These are phyloP conservation scores for Letharia columbiana DNA, from an alignment of 495 filamentous ascomycete genomes.

Conservation along the genomic window DNA sequence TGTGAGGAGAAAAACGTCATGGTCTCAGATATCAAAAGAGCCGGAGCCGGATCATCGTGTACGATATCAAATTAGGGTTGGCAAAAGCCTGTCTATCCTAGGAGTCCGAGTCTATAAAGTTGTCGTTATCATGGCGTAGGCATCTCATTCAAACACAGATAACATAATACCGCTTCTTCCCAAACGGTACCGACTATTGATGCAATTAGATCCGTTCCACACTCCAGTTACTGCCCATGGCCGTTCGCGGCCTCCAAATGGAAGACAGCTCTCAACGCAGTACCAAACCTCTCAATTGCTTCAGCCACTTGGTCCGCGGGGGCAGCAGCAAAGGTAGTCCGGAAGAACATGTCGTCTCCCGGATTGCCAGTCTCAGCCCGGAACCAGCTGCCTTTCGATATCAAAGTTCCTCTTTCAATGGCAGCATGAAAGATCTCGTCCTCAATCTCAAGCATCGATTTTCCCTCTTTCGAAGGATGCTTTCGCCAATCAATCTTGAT, in stretches of 20 bases:
- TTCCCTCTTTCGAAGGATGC: constrained; percentile 56
- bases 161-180: neutral
- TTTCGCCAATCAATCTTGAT: constrained; percentile 64
- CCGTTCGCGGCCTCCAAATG: constrained; percentile 18
- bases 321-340: constrained; percentile 81
- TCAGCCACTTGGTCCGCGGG: constrained; percentile 64
- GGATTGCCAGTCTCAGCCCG: constrained; percentile 44
- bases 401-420: constrained; percentile 61
- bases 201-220: neutral
- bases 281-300: constrained; percentile 68
- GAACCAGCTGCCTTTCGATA: constrained; percentile 86
- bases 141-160: neutral
- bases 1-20: neutral
- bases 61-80: neutral
- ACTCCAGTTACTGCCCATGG: neutral
- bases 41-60: neutral
- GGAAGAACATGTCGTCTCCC: constrained; percentile 61
- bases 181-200: neutral
- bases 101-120: neutral
- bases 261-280: constrained; percentile 60
- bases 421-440: constrained; percentile 71
- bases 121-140: neutral
- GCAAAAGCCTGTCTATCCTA: neutral
- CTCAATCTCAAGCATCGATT: constrained; percentile 62
- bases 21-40: neutral